Conservation (phyloP, 257 asterid genomes). For the Phtheirospermum japonicum region DNA sequence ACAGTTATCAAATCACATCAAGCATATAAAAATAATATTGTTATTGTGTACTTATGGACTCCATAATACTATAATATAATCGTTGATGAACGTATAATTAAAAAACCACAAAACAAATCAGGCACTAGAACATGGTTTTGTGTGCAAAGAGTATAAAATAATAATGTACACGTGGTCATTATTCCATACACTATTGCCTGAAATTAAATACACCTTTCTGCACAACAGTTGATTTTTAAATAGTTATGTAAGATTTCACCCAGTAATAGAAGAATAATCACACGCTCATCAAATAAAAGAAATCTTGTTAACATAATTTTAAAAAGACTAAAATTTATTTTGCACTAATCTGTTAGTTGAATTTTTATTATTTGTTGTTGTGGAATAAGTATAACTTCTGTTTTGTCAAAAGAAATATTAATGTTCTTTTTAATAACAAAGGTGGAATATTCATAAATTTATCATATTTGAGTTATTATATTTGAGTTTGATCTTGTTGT, state of each 20-base stretch:
- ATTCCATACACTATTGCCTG: conserved; percentile 11
- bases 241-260: conserved; percentile 31
- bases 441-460: too few species aligned
- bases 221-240: conserved; percentile 33
- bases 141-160: conserved; percentile 24
- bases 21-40: too few species aligned
- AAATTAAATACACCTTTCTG: conserved; percentile 1
- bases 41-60: too few species aligned
- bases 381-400: too few species aligned
- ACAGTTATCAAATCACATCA: too few species aligned
- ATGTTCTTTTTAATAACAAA: too few species aligned
- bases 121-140: conserved; percentile 17
- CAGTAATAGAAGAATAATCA: conserved; percentile 20
- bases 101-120: not conserved
- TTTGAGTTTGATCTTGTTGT: too few species aligned
- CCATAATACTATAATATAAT: too few species aligned
- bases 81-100: too few species aligned
- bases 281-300: conserved; percentile 18
- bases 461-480: too few species aligned
- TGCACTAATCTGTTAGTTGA: not conserved
- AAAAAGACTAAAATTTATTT: not conserved
- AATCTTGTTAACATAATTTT: conserved; percentile 14
- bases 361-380: not conserved
- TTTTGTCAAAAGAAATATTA: not conserved
- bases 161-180: conserved; percentile 38